phyloP scores from a whole-genome alignment of 1,284 basidiomycete genomes.

The Sporisorium reilianum region DNA sequence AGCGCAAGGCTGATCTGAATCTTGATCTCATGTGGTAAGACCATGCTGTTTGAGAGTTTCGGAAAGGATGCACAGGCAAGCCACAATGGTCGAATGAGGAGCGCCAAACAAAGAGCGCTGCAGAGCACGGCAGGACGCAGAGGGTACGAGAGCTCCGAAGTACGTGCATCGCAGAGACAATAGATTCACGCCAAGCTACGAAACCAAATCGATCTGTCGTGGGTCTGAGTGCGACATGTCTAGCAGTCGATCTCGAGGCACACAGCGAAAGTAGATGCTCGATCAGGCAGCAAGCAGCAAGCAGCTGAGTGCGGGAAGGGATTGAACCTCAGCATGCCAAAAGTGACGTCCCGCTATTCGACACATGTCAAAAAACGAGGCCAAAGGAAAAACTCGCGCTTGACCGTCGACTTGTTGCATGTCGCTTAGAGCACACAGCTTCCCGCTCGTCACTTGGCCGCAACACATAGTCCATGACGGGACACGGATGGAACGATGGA shows the following conservation, averaged over 20 bases:
- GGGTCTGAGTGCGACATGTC: constrained; percentile 17
- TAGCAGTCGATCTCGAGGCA: background rate
- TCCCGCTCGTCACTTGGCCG: background rate
- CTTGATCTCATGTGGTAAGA: constrained; percentile 9
- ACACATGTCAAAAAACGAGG: constrained; percentile 42
- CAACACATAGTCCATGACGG: background rate
- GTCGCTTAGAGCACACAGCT: background rate
- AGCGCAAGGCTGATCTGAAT: background rate
- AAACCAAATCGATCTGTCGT: background rate
- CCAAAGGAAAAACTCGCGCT: background rate
- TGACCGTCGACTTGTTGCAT: background rate
- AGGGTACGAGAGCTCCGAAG: constrained; percentile 12
- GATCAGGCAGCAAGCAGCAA: constrained; percentile 4
- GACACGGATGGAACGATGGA: background rate
- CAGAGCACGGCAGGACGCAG: constrained; percentile 3
- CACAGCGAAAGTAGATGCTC: constrained; percentile 18
- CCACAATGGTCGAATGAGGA: constrained; percentile 4
- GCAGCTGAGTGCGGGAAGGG: background rate
- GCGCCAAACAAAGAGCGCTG: constrained; percentile 6
- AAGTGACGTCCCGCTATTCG: constrained; percentile 29
- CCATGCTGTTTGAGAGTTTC: constrained; percentile 25
- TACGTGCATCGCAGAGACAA: constrained; percentile 32
- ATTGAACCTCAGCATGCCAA: background rate
- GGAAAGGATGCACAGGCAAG: constrained; percentile 12
- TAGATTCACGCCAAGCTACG: background rate